These are phyloP conservation scores for Polyporus tsugae DNA, from an alignment of 1,284 basidiomycete genomes.

Conservation along the genomic window DNA sequence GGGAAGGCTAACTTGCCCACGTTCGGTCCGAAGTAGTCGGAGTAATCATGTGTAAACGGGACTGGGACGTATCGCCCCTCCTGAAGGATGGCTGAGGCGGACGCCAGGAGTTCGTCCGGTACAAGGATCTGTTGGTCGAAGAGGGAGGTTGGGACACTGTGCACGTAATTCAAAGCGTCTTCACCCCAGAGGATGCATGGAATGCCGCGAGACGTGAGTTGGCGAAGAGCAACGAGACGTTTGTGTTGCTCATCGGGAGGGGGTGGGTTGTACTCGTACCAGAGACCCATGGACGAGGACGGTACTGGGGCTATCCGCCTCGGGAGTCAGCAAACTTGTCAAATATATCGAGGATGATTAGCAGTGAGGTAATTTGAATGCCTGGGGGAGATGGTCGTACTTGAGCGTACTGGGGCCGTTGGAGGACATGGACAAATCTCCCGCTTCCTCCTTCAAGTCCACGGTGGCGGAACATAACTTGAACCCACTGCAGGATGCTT, in stretches of 20 bases:
- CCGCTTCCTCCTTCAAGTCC: no score
- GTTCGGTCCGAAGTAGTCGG: neutral
- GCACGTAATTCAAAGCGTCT: constrained; percentile 13
- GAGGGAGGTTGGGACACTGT: neutral
- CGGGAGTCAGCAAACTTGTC: no score
- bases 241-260: neutral
- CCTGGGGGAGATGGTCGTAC: no score
- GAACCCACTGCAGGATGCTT: no score
- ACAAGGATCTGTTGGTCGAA: constrained; percentile 23
- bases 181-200: constrained; percentile 20
- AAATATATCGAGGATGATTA: no score
- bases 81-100: constrained; percentile 7
- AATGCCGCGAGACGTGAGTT: constrained; percentile 9
- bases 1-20: constrained; percentile 8
- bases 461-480: no score
- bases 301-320: no score
- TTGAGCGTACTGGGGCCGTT: no score
- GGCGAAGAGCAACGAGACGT: constrained; percentile 12
- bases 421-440: no score
- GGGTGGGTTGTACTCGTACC: constrained; percentile 11
- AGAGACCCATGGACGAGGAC: neutral
- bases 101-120: constrained; percentile 13
- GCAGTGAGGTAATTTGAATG: no score
- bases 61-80: constrained; percentile 5
- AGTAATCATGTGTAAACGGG: neutral